A percentile compares a stretch with the other conserved stretches of the same genome.
Evolutionary conservation across 2,329 filamentous ascomycete species (phyloP).

Genomic region (Penicillium brasilianum): DNA sequence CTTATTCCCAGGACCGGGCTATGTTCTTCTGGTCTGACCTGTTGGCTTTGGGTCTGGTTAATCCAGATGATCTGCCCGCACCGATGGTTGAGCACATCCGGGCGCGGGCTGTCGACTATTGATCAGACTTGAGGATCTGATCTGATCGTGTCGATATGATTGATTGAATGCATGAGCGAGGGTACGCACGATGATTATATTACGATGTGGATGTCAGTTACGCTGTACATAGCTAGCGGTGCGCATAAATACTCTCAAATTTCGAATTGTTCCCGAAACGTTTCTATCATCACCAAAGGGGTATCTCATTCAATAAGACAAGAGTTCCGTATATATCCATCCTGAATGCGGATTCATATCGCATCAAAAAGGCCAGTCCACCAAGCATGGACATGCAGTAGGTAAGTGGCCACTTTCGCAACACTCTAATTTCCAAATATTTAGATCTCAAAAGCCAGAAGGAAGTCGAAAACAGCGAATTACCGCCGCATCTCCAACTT

Average conservation of each 20-base stretch:
- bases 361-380: neutral
- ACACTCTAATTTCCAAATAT: neutral
- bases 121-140: conserved; percentile 21
- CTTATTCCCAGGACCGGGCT: conserved; percentile 86
- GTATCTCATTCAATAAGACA: conserved; percentile 20
- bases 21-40: conserved; percentile 96
- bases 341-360: neutral
- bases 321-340: conserved; percentile 13
- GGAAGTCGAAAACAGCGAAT: neutral
- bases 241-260: conserved; percentile 14
- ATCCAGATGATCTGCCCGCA: conserved; percentile 74
- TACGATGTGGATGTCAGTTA: conserved; percentile 21
- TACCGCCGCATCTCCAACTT: conserved; percentile 42
- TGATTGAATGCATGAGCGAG: neutral
- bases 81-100: conserved; percentile 70
- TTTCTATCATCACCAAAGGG: conserved; percentile 17
- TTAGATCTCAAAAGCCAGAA: neutral
- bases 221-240: conserved; percentile 22
- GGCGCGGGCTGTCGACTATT: conserved; percentile 65
- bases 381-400: neutral
- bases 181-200: conserved; percentile 15
- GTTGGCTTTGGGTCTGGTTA: conserved; percentile 74
- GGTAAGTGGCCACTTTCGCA: neutral
- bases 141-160: neutral
- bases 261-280: conserved; percentile 6